A percentile compares a stretch with the other conserved stretches of the same genome.
Evolutionary conservation across 2,329 filamentous ascomycete species (phyloP).

Genomic region (Monosporascus sp.): DNA sequence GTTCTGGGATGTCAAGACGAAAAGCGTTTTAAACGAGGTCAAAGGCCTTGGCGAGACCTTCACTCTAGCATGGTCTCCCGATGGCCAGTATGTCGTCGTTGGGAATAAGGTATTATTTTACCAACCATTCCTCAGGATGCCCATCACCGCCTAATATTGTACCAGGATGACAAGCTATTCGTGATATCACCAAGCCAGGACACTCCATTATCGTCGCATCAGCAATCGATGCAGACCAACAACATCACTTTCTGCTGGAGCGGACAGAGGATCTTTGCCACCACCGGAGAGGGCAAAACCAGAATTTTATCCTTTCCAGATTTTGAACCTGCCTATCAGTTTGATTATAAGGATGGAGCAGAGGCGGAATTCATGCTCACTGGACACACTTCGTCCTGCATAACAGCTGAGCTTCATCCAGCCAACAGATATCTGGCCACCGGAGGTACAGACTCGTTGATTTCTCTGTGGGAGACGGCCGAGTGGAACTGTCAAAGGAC

Average conservation of each 20-base stretch:
- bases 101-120: slow-evolving; percentile 59
- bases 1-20: slow-evolving; percentile 76
- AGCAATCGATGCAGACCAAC: slow-evolving; percentile 62
- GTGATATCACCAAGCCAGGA: slow-evolving; percentile 56
- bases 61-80: slow-evolving; percentile 68
- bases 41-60: slow-evolving; percentile 62
- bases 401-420: slow-evolving; percentile 64
- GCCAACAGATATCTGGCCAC: slow-evolving; percentile 68
- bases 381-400: slow-evolving; percentile 69
- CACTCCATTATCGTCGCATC: slow-evolving; percentile 51
- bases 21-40: slow-evolving; percentile 64
- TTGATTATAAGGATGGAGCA: slow-evolving; percentile 39
- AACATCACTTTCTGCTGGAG: slow-evolving; percentile 71
- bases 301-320: slow-evolving; percentile 65
- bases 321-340: slow-evolving; percentile 50
- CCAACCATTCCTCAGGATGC: background rate
- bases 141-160: slow-evolving; percentile 8
- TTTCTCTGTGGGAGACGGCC: slow-evolving; percentile 71
- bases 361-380: slow-evolving; percentile 55
- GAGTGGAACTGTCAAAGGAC: slow-evolving; percentile 74
- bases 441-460: slow-evolving; percentile 69
- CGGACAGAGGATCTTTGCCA: slow-evolving; percentile 64
- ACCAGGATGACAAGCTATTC: slow-evolving; percentile 56
- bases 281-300: slow-evolving; percentile 65
- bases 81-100: slow-evolving; percentile 64